Evolutionary conservation across 2,329 filamentous ascomycete species (phyloP).

Genomic region (Didymella lethalis): DNA sequence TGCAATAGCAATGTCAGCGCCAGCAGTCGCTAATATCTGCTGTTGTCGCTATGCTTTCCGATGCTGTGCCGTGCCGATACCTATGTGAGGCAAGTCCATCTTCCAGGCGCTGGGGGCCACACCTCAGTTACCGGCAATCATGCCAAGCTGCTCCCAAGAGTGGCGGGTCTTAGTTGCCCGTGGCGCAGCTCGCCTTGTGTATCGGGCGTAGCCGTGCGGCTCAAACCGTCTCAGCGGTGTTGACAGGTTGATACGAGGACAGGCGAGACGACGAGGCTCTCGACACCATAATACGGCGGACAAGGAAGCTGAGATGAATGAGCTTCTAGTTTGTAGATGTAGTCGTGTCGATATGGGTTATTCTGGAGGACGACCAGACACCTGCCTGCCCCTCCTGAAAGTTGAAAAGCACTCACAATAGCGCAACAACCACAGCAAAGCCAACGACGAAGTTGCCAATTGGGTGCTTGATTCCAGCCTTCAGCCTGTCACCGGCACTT

Average conservation of each 20-base stretch:
- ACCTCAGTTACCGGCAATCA: conserved; percentile 10
- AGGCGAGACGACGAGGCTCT: conserved; percentile 27
- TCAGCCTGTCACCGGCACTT: conserved; percentile 30
- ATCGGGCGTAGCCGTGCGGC: conserved; percentile 1
- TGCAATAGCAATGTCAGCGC: not conserved
- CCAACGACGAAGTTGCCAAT: conserved; percentile 35
- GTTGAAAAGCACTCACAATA: conserved; percentile 34
- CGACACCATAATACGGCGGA: conserved; percentile 34
- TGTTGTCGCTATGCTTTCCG: not conserved
- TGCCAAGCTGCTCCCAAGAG: conserved; percentile 14
- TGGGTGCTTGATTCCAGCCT: conserved; percentile 34
- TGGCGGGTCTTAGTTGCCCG: not conserved
- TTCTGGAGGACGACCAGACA: not conserved
- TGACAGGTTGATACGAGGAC: conserved; percentile 30
- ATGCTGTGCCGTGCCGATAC: not conserved
- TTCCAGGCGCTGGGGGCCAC: not conserved
- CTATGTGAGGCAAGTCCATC: not conserved
- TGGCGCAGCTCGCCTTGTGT: conserved; percentile 5
- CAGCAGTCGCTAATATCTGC: not conserved
- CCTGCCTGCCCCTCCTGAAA: conserved; percentile 6
- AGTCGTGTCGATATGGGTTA: conserved; percentile 13
- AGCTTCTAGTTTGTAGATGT: conserved; percentile 21
- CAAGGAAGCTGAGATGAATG: conserved; percentile 32
- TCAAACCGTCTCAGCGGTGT: conserved; percentile 29
- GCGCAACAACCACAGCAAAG: conserved; percentile 23